These are phyloP conservation scores for Melampsora americana DNA, from an alignment of 1,284 basidiomycete species.

Conservation along the genomic window DNA sequence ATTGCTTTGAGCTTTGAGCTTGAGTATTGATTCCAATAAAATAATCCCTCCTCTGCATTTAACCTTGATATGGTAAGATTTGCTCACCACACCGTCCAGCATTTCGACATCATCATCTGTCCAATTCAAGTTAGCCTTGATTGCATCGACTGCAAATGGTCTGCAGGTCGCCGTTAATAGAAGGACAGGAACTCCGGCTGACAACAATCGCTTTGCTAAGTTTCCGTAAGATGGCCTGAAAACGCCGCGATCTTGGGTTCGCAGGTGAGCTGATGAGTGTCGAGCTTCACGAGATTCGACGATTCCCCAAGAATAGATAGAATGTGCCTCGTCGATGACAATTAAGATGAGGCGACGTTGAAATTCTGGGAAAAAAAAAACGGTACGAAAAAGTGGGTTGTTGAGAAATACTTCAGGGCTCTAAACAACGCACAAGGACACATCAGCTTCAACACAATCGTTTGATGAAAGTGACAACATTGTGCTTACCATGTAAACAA, in stretches of 20 bases:
- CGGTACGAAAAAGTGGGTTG: not conserved
- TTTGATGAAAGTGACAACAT: no score
- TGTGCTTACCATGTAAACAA: no score
- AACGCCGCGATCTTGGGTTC: not conserved
- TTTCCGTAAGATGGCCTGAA: conserved; percentile 11
- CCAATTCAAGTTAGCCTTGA: not conserved
- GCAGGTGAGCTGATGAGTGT: not conserved
- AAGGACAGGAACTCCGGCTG: not conserved
- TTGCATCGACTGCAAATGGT: conserved; percentile 12
- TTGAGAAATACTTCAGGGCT: conserved; percentile 15
- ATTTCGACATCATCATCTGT: not conserved
- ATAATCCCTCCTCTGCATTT: no score
- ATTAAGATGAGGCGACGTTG: not conserved
- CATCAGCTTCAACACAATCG: no score
- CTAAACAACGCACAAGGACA: no score
- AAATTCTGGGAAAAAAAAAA: conserved; percentile 8
- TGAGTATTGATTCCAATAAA: no score
- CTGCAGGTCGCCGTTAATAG: conserved; percentile 7
- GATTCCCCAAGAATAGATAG: conserved; percentile 5
- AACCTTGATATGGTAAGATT: no score
- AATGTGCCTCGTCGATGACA: not conserved
- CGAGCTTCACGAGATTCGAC: conserved; percentile 1
- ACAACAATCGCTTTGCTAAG: not conserved
- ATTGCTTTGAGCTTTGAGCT: no score
- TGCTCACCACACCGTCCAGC: no score